Base-by-base conservation (phyloP, 345 rosid genomes). In the Euphorbia pulcherrima region DNA sequence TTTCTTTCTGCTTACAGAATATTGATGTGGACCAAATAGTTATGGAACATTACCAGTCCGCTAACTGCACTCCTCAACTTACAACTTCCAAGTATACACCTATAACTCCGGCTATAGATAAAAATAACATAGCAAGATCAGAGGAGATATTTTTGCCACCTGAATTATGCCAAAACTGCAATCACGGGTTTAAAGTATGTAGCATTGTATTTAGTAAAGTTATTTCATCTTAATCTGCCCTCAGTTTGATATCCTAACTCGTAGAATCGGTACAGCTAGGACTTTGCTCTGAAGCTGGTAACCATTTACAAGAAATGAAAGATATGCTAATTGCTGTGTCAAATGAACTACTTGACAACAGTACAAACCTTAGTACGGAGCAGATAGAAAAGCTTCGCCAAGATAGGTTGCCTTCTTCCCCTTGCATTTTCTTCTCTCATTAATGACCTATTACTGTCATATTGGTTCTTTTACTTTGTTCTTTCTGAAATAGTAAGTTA, bases 21-120 rank as follows among this genome's bases (percentile, higher is more conserved):
- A 85, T 94, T 75, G 99, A 91, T 69, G 84, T 94, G 68, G 97
- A 94, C 79, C 97, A 86, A 78, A 91, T 94, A 73, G 78, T 85
- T 71, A 86, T 84, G 83, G 89, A 89, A 71, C 98, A 90, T 81
- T 88, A 87, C 81, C 90, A 89, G 63, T 82, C 96, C 63, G 70
- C 96, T 63, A 72, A 73, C 65, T 69, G 78, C 77, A 91, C 97
- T 11, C 96, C 97, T 52, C 92, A 82, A 75, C 82, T 95, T 63
- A 72, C 97, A 50, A 63, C 74, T 69, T 81, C 90, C 26, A 83
- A 72, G 79, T 82, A 77, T 76, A 82, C 85, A 17, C 69, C 82
- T 58, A 81, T 80, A 63, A 88, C 87, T 39, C 95, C 92, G 46
- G 28, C 73, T 69, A 79, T 61, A 59, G 80, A 78, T 60, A 77